Conservation (phyloP, 192 early-diverging fungal species). For the Funneliformis mosseae region DNA sequence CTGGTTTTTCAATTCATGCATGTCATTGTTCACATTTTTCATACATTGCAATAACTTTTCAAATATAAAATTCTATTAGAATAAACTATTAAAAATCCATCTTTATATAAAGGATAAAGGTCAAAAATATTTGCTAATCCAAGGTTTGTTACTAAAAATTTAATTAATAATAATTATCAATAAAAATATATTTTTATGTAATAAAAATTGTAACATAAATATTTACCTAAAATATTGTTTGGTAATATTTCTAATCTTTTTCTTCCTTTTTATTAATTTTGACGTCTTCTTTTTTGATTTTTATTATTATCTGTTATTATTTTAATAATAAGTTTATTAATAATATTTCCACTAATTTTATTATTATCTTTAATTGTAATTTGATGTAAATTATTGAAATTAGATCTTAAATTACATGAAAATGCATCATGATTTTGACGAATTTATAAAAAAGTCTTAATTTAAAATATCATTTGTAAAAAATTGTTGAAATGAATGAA, state of each 20-base stretch:
- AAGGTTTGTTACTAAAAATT: slow-evolving; percentile 7
- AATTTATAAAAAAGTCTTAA: neutral
- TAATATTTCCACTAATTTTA: neutral
- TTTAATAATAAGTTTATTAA: neutral
- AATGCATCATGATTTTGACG: neutral
- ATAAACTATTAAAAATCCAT: slow-evolving; percentile 5
- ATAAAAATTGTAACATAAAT: neutral
- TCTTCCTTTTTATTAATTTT: neutral
- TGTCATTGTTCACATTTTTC: neutral
- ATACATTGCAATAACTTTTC: neutral
- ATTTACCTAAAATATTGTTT: neutral
- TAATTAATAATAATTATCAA: neutral
- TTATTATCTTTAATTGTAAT: neutral
- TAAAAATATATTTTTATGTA: neutral
- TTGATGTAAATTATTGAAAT: neutral
- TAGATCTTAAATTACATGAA: neutral
- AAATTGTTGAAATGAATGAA: neutral
- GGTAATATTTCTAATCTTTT: neutral
- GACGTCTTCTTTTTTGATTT: neutral
- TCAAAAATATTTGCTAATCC: neutral
- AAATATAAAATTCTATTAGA: slow-evolving; percentile 15
- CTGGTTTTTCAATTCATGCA: neutral
- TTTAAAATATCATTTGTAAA: neutral
- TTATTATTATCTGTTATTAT: neutral
- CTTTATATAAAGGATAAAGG: neutral